Evolutionary conservation across 352 stramenopile genomes (phyloP), one percentile per base, ranked within the genome.

Genomic region (Paralagenidium karlingii): DNA sequence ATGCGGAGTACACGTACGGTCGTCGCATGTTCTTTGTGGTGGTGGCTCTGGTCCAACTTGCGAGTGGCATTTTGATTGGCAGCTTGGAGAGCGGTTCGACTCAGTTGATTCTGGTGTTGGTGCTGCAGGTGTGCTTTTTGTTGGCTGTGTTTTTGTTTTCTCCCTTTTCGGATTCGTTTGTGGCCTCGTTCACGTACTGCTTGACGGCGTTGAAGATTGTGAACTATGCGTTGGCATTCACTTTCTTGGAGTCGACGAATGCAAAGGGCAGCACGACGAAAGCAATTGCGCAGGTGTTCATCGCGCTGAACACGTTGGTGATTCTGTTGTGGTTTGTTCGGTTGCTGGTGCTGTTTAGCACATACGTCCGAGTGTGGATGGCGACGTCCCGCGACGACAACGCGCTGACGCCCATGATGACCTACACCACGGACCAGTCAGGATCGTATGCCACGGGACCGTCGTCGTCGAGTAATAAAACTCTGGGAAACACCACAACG

Each of bases 1-100:
- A 82, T 42, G 63, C 55, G 25, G 67, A 77, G 33, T 77, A 68
- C 46, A 63, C 50, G 25, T 81, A 81, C 49, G 55, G 47, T 15
- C 64, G 51, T 26, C 73, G 73, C 9, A 67, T 86, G 40, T 81
- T 86, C 49, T 79, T 80, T 44, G 53, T 78, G 15, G 47, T 82
- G 13, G 54, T 59, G 10, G 57, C 65, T 12, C 41, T 74, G 8
- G 53, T 81, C 8, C 69, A 86, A 47, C 63, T 81, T 42, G 38
- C 56, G 3, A 76, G 56, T 6, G 71, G 66, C 1, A 43, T 83
- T 25, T 47, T 75, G 16, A 58, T 86, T 19, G 73, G 68, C 19
- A 57, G 55, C n/a, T 57, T 81, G 32, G 63, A 70, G 12, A 47
- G 55, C 9, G 65, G 78, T 30, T 58, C 67, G 26, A 73, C 56